Evolutionary conservation across 2,329 filamentous ascomycete species (phyloP).

Genomic region (Diaporthe eres): DNA sequence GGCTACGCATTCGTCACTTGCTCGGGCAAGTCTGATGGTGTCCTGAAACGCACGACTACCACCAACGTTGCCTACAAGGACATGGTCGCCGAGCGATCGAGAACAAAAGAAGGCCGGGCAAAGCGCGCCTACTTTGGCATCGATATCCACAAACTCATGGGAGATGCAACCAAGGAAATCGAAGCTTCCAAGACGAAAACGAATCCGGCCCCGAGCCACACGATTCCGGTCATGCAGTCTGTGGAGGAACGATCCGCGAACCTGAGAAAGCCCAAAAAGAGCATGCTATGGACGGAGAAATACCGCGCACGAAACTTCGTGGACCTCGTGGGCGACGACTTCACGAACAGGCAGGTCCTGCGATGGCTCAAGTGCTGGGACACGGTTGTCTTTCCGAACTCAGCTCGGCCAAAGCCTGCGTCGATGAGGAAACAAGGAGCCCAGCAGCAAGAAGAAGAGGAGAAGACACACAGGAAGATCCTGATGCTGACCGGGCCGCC

Average conservation of each 20-base stretch:
- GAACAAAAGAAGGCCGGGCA: conserved; percentile 76
- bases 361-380: conserved; percentile 98
- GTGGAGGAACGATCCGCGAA: conserved; percentile 54
- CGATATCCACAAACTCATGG: conserved; percentile 87
- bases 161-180: conserved; percentile 75
- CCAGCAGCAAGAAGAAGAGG: conserved; percentile 69
- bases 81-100: conserved; percentile 77
- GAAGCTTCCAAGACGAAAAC: conserved; percentile 50
- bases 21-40: conserved; percentile 68
- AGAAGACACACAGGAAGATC: conserved; percentile 88
- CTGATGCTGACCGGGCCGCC: conserved; percentile 92
- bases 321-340: conserved; percentile 93
- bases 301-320: conserved; percentile 94
- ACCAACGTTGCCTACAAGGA: conserved; percentile 71
- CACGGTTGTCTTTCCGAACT: conserved; percentile 87
- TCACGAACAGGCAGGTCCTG: conserved; percentile 90
- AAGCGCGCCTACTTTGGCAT: conserved; percentile 90
- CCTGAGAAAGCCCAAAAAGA: conserved; percentile 60
- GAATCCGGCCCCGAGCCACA: conserved; percentile 46
- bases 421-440: conserved; percentile 59
- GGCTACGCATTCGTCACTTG: conserved; percentile 66
- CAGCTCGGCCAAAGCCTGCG: conserved; percentile 70
- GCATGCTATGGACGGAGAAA: conserved; percentile 94
- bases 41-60: conserved; percentile 67
- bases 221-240: conserved; percentile 57